Percentiles rank a stretch among this genome's conserved stretches.
Evolutionary conservation across 2,329 filamentous ascomycete species (phyloP).

Genomic region (Hymenoscyphus albidus): DNA sequence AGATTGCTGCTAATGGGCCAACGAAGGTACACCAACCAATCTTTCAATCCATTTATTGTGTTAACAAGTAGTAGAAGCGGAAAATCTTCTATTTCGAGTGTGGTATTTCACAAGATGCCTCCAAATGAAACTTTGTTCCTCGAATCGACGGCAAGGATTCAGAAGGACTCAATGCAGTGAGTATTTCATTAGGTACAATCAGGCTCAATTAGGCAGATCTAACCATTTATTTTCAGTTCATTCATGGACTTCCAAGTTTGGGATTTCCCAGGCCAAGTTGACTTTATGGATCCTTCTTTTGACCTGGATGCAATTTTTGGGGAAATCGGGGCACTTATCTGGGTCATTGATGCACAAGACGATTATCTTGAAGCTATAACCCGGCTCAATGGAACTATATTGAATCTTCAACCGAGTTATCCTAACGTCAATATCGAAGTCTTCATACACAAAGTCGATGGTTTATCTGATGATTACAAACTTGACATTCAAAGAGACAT

Average conservation of each 20-base stretch:
- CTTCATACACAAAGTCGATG: conserved; percentile 98
- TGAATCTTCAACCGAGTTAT: conserved; percentile 83
- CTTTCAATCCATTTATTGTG: conserved; percentile 1
- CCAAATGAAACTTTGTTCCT: conserved; percentile 94
- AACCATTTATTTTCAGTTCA: conserved; percentile 55
- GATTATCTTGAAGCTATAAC: conserved; percentile 92
- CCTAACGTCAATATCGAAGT: conserved; percentile 96
- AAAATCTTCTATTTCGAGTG: conserved; percentile 96
- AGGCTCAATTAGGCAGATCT: conserved; percentile 9
- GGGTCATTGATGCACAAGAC: conserved; percentile 98
- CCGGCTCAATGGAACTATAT: conserved; percentile 81
- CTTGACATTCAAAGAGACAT: conserved; percentile 96
- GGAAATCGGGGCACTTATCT: conserved; percentile 89
- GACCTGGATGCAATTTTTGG: conserved; percentile 93
- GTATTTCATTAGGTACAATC: conserved; percentile 35
- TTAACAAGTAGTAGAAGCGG: conserved; percentile 65
- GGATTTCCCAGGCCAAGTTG: conserved; percentile 94
- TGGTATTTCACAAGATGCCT: conserved; percentile 98
- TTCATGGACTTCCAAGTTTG: conserved; percentile 99
- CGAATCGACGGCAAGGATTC: conserved; percentile 89
- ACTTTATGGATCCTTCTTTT: conserved; percentile 85
- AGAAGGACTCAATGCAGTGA: conserved; percentile 93
- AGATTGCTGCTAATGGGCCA: conserved; percentile 92
- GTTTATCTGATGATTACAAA: conserved; percentile 94
- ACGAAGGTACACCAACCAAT: conserved; percentile 61